Conservation (phyloP, 108 stramenopile species). For the Pseudonitzschia multistriata region DNA sequence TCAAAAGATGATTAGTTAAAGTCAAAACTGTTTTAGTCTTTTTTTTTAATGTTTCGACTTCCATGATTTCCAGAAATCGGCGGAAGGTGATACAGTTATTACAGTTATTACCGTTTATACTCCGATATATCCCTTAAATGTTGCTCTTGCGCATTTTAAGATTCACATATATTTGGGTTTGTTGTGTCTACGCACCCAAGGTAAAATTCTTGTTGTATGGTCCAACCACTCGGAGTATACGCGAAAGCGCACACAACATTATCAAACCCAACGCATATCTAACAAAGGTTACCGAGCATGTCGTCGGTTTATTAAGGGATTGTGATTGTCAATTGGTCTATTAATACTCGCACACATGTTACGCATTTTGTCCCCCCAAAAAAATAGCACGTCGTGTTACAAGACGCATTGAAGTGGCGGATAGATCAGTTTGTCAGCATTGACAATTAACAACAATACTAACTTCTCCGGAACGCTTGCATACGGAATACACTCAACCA, state of each 20-base stretch:
- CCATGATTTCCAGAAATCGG: too few relatives aligned
- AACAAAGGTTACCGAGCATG: background rate
- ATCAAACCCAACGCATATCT: background rate
- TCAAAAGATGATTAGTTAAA: too few relatives aligned
- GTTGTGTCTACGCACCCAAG: too few relatives aligned
- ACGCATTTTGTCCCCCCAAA: background rate
- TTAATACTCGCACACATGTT: background rate
- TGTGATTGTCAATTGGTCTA: background rate
- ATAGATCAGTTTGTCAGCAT: background rate
- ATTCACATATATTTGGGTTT: too few relatives aligned
- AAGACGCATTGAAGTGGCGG: too few relatives aligned
- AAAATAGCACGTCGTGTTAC: conserved; percentile 2
- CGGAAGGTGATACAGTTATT: background rate
- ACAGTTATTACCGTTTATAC: background rate
- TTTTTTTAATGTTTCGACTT: too few relatives aligned
- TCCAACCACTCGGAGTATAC: background rate
- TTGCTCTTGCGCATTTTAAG: too few relatives aligned
- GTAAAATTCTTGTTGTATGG: too few relatives aligned
- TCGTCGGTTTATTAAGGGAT: background rate
- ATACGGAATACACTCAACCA: background rate
- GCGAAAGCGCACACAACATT: background rate
- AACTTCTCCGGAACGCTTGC: background rate
- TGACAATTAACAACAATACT: background rate
- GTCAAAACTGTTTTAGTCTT: too few relatives aligned
- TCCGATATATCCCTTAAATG: too few relatives aligned